Evolutionary conservation across 768 basidiomycete genomes (phyloP), one percentile per base, ranked within the genome.

Genomic region (Pleurotus salmoneostramineus): DNA sequence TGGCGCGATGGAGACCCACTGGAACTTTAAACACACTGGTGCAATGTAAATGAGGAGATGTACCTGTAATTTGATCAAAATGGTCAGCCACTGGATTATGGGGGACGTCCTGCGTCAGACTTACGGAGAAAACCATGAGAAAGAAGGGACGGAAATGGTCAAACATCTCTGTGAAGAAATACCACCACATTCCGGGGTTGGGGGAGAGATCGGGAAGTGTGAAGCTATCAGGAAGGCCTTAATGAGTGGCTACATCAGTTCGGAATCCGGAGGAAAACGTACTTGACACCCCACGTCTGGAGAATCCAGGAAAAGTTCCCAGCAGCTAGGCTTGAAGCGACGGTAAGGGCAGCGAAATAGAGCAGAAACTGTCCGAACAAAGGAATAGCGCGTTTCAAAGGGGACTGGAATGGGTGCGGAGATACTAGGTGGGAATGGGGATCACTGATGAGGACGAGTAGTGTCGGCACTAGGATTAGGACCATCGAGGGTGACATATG

Each of bases 141-240:
- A 97, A 99, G 74, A 98, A 98, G 3, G 88, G 84, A 33, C 97
- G 78, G 77, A 98, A 99, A 68, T 98, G 91, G 67, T 98, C 96
- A 62, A 99, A 99, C 91, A 98, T 98, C 69, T 98, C 96, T 8
- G 94, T 98, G 74, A 98, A 98, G 76, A 98, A 98, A 71, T 98
- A 98, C 96, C 96, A 98, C 91, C 94, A 94, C 32, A 98, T 73
- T 1, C 97, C 96, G 3, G 91, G 85, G 64, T 95, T 98, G 0
- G 97, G 96, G 6, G 93, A 95, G 61, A 98, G 72, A 68, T 97
- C 95, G 1, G 91, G 89, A 6, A 97, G 82, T 15, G 81, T 83
- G 21, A 97, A 65, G 47, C 95, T 98, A 63, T 11, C 45, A 10
- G 17, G 40, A 56, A 50, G 33, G 52, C 48, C 45, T 42, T n/a